Evolutionary conservation across 164 flowering plant species (phyloP).

Genomic region (Liquidambar formosana): DNA sequence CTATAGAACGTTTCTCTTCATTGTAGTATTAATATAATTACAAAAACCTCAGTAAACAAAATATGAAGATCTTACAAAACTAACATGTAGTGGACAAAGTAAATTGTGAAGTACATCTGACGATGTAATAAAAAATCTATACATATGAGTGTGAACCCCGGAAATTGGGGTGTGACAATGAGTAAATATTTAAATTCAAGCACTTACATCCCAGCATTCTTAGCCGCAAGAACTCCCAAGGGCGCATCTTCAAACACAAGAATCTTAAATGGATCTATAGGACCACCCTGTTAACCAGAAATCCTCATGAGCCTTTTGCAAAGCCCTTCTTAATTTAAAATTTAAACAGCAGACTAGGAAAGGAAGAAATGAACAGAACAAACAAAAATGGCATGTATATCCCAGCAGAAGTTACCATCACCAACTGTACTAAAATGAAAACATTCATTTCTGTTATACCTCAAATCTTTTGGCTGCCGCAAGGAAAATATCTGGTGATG

Average conservation of each 20-base stretch:
- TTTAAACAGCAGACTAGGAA: slow-evolving; percentile 1
- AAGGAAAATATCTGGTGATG: slow-evolving; percentile 85
- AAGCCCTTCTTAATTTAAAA: background rate
- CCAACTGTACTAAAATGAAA: background rate
- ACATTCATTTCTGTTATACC: slow-evolving; percentile 38
- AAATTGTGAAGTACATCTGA: no score
- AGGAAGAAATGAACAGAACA: background rate
- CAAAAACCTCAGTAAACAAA: no score
- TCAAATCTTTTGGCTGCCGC: slow-evolving; percentile 91
- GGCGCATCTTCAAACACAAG: slow-evolving; percentile 99
- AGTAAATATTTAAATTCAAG: background rate
- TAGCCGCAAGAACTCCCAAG: slow-evolving; percentile 85
- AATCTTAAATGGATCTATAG: slow-evolving; percentile 51
- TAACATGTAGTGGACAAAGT: no score
- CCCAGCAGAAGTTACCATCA: background rate
- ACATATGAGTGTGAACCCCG: no score
- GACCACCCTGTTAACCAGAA: slow-evolving; percentile 51
- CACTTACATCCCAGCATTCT: slow-evolving; percentile 75
- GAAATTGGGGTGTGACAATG: no score
- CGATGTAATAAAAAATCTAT: background rate
- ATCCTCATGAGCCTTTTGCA: slow-evolving; percentile 6
- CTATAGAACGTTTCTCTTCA: no score
- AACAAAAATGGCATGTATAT: background rate
- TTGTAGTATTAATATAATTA: no score
- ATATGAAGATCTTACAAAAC: no score